Evolutionary conservation across 257 asterid species (phyloP).

Genomic region (Gentiana straminea): DNA sequence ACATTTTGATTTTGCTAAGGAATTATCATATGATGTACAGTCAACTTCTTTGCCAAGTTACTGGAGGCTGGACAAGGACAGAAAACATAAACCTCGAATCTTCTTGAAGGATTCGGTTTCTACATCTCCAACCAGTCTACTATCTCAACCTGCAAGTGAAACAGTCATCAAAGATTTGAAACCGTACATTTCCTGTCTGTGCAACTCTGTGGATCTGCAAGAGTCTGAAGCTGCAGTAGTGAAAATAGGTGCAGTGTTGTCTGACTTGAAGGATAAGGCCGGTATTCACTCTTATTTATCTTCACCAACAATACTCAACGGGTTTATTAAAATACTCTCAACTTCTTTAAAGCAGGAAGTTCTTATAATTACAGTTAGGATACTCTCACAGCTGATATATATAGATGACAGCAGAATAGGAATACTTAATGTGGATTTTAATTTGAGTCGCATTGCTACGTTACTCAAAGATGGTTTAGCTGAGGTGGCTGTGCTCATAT

Average conservation of each 20-base stretch:
- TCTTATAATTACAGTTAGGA: constrained; percentile 40
- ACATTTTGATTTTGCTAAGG: constrained; percentile 67
- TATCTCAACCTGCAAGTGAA: constrained; percentile 59
- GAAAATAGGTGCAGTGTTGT: constrained; percentile 49
- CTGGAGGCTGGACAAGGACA: constrained; percentile 20
- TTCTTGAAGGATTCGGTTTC: constrained; percentile 36
- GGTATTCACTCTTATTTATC: constrained; percentile 56
- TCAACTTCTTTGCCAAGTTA: constrained; percentile 14
- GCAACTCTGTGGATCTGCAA: constrained; percentile 63
- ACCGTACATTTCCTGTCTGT: constrained; percentile 50
- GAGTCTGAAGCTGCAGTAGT: constrained; percentile 63
- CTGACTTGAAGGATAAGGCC: constrained; percentile 45
- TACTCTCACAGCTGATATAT: constrained; percentile 47
- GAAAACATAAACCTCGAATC: constrained; percentile 39
- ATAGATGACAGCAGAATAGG: constrained; percentile 42
- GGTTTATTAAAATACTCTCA: constrained; percentile 55
- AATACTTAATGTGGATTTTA: constrained; percentile 52
- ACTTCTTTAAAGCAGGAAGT: constrained; percentile 62
- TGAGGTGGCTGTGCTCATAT: constrained; percentile 53
- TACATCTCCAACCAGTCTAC: constrained; percentile 48
- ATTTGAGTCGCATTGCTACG: constrained; percentile 56
- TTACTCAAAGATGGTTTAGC: constrained; percentile 53
- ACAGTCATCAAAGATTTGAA: constrained; percentile 43
- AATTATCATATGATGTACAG: constrained; percentile 35
- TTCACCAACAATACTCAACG: constrained; percentile 53